Evolutionary conservation across 2,329 filamentous ascomycete species (phyloP).

Genomic region (Colletotrichum sp.): DNA sequence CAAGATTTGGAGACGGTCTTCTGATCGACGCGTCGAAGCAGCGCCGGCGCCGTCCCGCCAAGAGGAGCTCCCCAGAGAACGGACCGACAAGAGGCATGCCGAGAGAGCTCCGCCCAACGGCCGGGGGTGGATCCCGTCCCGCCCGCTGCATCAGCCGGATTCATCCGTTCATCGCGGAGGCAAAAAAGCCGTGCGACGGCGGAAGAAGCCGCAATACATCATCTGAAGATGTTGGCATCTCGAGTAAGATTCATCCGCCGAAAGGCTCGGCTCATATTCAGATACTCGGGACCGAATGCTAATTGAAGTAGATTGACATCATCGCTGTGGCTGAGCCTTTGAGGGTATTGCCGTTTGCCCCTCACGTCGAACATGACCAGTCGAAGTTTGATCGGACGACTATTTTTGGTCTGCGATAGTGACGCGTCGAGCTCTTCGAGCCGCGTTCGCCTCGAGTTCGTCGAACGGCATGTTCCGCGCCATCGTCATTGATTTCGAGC

Average conservation of each 20-base stretch:
- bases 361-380: not conserved
- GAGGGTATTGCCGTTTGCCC: not conserved
- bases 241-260: not conserved
- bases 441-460: not conserved
- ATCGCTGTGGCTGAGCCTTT: not conserved
- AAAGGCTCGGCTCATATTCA: not conserved
- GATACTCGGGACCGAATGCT: constrained; percentile 9
- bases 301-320: not conserved
- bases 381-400: not conserved
- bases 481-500: not conserved
- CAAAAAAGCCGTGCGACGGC: not conserved
- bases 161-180: not conserved
- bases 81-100: not conserved
- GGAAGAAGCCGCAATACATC: constrained; percentile 8
- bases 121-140: not conserved
- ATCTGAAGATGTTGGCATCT: not conserved
- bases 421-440: not conserved
- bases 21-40: not conserved
- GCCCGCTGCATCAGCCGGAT: not conserved
- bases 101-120: not conserved
- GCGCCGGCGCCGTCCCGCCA: constrained; percentile 2
- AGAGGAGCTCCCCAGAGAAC: not conserved
- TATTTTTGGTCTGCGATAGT: not conserved
- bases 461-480: not conserved
- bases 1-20: not conserved